These are phyloP conservation scores for Thuja plicata DNA, from an alignment of 83 land plant genomes.

Conservation along the genomic window DNA sequence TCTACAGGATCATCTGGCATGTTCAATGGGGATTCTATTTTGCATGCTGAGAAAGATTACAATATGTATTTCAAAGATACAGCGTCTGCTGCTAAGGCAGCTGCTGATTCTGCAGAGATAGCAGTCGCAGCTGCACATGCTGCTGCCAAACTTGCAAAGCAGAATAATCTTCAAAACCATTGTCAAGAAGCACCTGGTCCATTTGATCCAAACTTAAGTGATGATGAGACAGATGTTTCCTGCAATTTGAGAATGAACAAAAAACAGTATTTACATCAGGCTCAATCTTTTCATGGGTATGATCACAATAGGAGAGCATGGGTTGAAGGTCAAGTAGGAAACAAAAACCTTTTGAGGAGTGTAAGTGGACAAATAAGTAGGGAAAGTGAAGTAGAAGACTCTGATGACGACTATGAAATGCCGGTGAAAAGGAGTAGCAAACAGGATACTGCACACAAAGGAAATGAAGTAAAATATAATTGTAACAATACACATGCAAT, in stretches of 20 bases:
- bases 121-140: constrained; percentile 68
- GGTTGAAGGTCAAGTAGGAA: background rate
- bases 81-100: constrained; percentile 64
- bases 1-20: constrained; percentile 2
- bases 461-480: background rate
- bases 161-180: constrained; percentile 2
- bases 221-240: constrained; percentile 3
- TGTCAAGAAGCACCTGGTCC: constrained; percentile 5
- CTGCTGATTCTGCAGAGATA: constrained; percentile 58
- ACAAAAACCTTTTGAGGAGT: constrained; percentile 4
- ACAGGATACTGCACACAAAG: background rate
- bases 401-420: background rate
- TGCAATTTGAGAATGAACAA: background rate
- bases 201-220: constrained; percentile 5
- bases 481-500: background rate
- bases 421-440: background rate
- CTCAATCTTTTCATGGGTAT: constrained; percentile 9
- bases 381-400: background rate
- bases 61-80: constrained; percentile 44
- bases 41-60: constrained; percentile 7
- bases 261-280: background rate
- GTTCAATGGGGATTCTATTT: background rate
- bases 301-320: background rate
- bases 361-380: background rate
- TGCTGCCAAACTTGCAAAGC: constrained; percentile 50